phyloP scores from a whole-genome alignment of 768 basidiomycete species.

The Kwoniella dejecticola region DNA sequence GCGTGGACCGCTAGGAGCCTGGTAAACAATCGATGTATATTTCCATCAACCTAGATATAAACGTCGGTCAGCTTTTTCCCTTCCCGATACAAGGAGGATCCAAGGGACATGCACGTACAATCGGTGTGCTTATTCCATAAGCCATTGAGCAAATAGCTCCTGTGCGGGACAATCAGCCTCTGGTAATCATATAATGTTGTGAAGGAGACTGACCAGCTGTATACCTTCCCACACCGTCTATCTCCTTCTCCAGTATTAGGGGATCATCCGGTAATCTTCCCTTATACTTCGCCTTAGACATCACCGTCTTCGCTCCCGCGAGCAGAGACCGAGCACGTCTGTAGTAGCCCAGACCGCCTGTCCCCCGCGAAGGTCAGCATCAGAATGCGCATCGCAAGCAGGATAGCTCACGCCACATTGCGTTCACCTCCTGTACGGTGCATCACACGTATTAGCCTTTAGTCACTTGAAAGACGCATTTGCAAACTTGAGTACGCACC shows the following conservation, averaged over 20 bases:
- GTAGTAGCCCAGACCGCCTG: constrained; percentile 75
- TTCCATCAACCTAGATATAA: constrained; percentile 75
- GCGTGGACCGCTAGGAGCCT: constrained; percentile 81
- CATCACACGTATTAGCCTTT: too few relatives aligned
- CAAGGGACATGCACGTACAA: constrained; percentile 61
- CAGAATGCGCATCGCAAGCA: too few relatives aligned
- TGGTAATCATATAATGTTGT: background rate
- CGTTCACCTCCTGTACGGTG: constrained; percentile 68
- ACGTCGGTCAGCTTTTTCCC: background rate
- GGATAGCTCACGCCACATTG: constrained; percentile 68
- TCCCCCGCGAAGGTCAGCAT: too few relatives aligned
- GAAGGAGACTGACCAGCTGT: constrained; percentile 67
- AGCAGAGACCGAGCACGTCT: constrained; percentile 80
- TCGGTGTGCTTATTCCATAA: constrained; percentile 77
- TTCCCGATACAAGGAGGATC: too few relatives aligned
- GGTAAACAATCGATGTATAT: constrained; percentile 81
- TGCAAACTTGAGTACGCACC: too few relatives aligned
- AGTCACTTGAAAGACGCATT: too few relatives aligned
- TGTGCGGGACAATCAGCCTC: constrained; percentile 11
- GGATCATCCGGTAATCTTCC: constrained; percentile 80
- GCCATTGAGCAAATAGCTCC: constrained; percentile 71
- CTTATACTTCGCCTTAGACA: constrained; percentile 54
- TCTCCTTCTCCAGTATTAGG: constrained; percentile 74
- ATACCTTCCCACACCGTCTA: constrained; percentile 86
- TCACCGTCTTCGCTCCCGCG: constrained; percentile 76